phyloP scores from a whole-genome alignment of 2,329 filamentous ascomycete species.

The Torrubiella hemipterigena region DNA sequence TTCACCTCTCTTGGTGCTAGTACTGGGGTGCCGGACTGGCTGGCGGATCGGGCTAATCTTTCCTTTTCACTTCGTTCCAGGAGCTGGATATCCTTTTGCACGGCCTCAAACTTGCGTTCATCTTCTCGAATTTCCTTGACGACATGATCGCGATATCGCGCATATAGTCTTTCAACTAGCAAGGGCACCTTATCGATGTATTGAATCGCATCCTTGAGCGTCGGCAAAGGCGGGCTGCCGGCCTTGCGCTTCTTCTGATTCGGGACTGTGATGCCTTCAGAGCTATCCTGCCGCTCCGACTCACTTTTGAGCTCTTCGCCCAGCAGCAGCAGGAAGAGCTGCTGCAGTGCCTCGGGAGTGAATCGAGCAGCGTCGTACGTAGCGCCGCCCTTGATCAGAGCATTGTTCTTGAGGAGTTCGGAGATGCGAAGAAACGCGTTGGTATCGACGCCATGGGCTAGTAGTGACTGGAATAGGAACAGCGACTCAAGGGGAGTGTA shows the following conservation, averaged over 20 bases:
- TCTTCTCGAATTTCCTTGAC: conserved; percentile 63
- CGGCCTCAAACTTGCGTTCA: conserved; percentile 51
- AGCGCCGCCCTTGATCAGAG: conserved; percentile 56
- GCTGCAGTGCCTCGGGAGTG: conserved; percentile 64
- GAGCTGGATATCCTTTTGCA: conserved; percentile 56
- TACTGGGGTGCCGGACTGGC: conserved; percentile 18
- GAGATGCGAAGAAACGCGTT: conserved; percentile 62
- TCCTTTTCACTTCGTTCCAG: conserved; percentile 42
- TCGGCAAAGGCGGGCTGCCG: conserved; percentile 49
- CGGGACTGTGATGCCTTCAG: conserved; percentile 36
- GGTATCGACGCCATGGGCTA: conserved; percentile 52
- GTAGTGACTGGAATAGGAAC: conserved; percentile 71
- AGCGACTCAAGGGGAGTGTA: conserved; percentile 82
- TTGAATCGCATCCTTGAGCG: conserved; percentile 53
- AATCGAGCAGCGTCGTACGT: conserved; percentile 65
- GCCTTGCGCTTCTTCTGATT: conserved; percentile 66
- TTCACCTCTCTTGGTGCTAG: conserved; percentile 21
- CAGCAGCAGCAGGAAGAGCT: conserved; percentile 65
- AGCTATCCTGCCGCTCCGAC: conserved; percentile 17
- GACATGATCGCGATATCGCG: conserved; percentile 57
- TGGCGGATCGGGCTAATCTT: conserved; percentile 22
- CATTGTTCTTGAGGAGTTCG: conserved; percentile 60
- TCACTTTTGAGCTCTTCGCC: conserved; percentile 57
- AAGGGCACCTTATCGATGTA: conserved; percentile 57
- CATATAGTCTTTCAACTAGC: conserved; percentile 63